Evolutionary conservation across 306 rosid genomes (phyloP), one percentile per base, ranked within the genome.

Genomic region (Purshia tridentata): DNA sequence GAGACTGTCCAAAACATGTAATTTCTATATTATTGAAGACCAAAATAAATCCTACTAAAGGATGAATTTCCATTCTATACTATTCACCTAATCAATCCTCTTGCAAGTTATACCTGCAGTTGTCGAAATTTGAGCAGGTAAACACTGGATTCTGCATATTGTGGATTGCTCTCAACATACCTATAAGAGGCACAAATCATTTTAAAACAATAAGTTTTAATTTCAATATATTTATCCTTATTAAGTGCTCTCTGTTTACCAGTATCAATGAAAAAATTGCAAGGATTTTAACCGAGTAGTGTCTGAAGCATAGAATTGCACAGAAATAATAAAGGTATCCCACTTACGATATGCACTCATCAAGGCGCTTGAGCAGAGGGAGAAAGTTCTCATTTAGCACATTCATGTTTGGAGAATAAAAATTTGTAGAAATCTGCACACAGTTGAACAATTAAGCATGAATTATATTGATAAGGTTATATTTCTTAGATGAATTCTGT

Each of bases 261-360:
- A 11, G 37, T 41, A 65, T 14, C 35, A 55, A 13, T 57, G 37
- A 46, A n/a, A 69, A 22, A 73, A 37, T 58, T 22, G 22, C 48
- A 19, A 29, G 20, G 7, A 1, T 54, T 65, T 44, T 37, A 39
- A 37, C 55, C 18, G 56, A 41, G 65, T 69, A 44, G 22, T 52
- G 15, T 15, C 40, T 18, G 53, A 19, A n/a, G 9, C 44, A 56
- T 65, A 77, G 74, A 65, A 76, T 52, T 63, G n/a, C 5, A 55
- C 7, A 37, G 15, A 73, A 19, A 66, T 8, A 39, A 49, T 18
- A n/a, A 65, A 1, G 53, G 44, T 69, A 29, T 18, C 19, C 74
- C 70, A 91, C 99, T 91, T 88, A 95, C 98, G 88, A 80, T 80
- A 95, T 91, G 89, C 99, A 91, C 70, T 95, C 97, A 76, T 95